Evolutionary conservation across 352 stramenopile species (phyloP).

Genomic region (Phytopythium ostracodes): DNA sequence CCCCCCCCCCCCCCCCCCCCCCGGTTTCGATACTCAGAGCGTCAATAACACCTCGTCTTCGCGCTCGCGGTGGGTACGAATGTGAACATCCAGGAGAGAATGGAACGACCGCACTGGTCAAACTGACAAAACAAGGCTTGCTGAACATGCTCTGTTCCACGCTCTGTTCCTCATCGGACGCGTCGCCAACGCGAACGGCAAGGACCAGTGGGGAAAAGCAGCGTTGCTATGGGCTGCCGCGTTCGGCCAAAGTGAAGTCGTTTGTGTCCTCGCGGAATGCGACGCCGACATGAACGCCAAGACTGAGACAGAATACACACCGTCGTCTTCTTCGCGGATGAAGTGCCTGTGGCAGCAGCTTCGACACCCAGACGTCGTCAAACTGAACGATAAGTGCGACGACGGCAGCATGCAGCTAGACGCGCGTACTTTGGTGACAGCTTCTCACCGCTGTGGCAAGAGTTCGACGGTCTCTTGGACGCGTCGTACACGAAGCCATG

Average conservation of each 20-base stretch:
- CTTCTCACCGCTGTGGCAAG: no score
- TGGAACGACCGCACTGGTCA: not conserved
- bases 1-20: no score
- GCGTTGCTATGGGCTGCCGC: no score
- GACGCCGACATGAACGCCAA: not conserved
- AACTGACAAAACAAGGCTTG: not conserved
- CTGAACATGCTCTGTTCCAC: not conserved
- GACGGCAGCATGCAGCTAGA: constrained; percentile 6
- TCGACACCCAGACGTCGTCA: constrained; percentile 13
- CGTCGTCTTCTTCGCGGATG: not conserved
- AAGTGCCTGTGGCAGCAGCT: constrained; percentile 11
- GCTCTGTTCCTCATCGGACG: not conserved
- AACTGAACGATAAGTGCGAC: not conserved
- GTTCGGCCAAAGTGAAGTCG: not conserved
- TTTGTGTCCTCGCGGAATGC: not conserved
- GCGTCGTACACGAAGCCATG: no score
- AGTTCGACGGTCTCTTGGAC: no score
- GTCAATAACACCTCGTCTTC: no score
- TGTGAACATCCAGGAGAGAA: not conserved
- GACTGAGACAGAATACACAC: not conserved
- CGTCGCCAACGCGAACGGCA: not conserved
- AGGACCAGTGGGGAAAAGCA: not conserved
- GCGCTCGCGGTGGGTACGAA: no score
- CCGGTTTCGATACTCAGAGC: no score
- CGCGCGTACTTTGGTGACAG: no score